phyloP scores from a whole-genome alignment of 495 filamentous ascomycete species.

The Podospora comata region DNA sequence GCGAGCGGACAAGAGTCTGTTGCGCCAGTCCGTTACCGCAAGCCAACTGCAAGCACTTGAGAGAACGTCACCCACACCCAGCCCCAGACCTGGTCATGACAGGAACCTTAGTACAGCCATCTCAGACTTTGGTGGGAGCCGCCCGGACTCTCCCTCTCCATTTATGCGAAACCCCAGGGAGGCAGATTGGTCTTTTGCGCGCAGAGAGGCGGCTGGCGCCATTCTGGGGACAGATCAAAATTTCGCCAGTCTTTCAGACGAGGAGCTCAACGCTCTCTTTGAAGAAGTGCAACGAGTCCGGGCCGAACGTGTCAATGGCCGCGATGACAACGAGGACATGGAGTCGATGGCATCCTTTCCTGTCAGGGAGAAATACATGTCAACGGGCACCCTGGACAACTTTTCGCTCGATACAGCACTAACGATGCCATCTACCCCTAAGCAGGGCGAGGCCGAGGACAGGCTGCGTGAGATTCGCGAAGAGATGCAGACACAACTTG shows the following conservation, averaged over 20 bases:
- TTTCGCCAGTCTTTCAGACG: conserved; percentile 82
- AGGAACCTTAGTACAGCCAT: conserved; percentile 70
- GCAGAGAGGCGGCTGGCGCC: conserved; percentile 85
- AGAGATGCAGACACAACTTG: conserved; percentile 83
- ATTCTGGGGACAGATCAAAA: conserved; percentile 91
- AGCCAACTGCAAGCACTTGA: conserved; percentile 63
- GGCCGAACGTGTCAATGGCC: conserved; percentile 70
- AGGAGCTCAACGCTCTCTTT: conserved; percentile 90
- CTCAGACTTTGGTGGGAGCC: conserved; percentile 62
- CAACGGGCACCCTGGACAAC: conserved; percentile 91
- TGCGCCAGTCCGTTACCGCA: conserved; percentile 84
- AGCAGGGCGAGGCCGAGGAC: conserved; percentile 69
- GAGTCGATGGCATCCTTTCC: conserved; percentile 88
- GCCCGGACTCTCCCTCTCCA: conserved; percentile 77
- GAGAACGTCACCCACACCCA: conserved; percentile 49
- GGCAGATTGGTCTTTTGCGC: conserved; percentile 93
- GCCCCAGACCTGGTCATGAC: conserved; percentile 70
- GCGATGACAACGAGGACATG: conserved; percentile 80
- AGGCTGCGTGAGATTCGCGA: conserved; percentile 71
- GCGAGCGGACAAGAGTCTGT: conserved; percentile 57
- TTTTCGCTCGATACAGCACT: conserved; percentile 93
- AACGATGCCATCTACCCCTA: conserved; percentile 90
- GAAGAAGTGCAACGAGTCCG: conserved; percentile 89
- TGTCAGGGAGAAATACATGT: conserved; percentile 92
- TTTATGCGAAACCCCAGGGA: conserved; percentile 65